Evolutionary conservation across 306 rosid species (phyloP), one percentile per base, ranked within the genome.

Genomic region (Rosa multiflora): DNA sequence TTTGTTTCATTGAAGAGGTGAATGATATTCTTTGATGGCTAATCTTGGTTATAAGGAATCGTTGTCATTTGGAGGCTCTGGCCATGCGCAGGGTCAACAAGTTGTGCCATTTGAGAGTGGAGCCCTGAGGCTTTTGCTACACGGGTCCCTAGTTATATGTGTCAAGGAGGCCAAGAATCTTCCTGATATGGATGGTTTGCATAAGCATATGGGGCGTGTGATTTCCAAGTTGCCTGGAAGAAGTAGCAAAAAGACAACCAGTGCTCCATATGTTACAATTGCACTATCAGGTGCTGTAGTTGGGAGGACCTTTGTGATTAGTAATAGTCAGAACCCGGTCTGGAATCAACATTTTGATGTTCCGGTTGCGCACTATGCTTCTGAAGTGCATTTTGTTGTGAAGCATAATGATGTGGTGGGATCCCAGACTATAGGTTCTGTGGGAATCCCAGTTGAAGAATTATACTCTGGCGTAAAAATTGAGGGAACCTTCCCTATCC

Each of bases 301-400:
- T 71, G 99, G 93, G 2, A 92, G 97, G 58, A 91, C 97, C 32
- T 94, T 88, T 72, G 92, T 94, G 52, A 85, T 91, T 29, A 80
- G 78, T 23, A 86, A 94, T 79, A 46, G 18, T 8, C 95, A 91
- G 66, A 90, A 87, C 72, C 99, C 97, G 2, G 79, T 78, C 70
- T 94, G 97, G 99, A 86, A 75, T 83, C 99, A 92, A 73, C 97
- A 89, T 74, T 92, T 94, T 61, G 81, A 91, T 74, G 89, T 84
- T 77, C 89, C 91, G 1, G 97, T 91, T 2, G 95, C 97, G 12
- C 98, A 94, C 43, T 52, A 79, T 85, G 93, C 97, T 26, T 76
- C 94, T 13, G 93, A 92, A 81, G 85, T 92, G 15, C 93, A 88
- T 40, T 92, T 94, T 51, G 88, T 87, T 67, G 97, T 92, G 1